phyloP scores from a whole-genome alignment of 805 yeast species.

The Hagleromyces aurorensis region DNA sequence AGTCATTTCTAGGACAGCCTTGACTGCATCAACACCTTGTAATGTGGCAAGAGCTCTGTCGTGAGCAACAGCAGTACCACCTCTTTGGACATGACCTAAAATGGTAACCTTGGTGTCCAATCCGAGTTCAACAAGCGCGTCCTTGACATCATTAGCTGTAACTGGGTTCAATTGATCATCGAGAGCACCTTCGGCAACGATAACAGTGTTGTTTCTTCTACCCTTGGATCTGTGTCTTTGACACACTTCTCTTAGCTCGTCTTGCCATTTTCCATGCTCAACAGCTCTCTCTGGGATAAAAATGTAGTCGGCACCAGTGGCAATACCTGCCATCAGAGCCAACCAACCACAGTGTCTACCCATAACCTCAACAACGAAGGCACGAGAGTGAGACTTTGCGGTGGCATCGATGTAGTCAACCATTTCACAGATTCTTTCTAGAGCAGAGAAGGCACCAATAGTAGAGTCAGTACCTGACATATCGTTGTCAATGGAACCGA shows the following conservation, averaged over 20 bases:
- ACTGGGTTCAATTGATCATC: constrained; percentile 75
- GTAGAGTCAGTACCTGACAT: constrained; percentile 97
- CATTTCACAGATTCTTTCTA: constrained; percentile 87
- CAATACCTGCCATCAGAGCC: constrained; percentile 94
- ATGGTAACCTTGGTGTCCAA: constrained; percentile 93
- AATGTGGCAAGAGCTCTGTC: constrained; percentile 88
- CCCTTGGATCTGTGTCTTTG: constrained; percentile 77
- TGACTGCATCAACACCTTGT: constrained; percentile 97
- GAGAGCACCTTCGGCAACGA: constrained; percentile 97
- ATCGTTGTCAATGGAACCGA: constrained; percentile 96
- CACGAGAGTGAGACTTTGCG: constrained; percentile 93
- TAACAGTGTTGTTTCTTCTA: constrained; percentile 88
- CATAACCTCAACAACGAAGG: constrained; percentile 97
- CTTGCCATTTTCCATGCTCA: constrained; percentile 63
- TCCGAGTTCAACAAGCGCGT: constrained; percentile 75
- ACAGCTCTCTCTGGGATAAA: constrained; percentile 95
- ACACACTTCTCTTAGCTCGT: constrained; percentile 68
- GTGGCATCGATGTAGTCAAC: constrained; percentile 97
- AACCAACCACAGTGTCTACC: constrained; percentile 99
- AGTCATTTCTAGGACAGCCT: constrained; percentile 80
- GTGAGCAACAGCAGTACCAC: constrained; percentile 95
- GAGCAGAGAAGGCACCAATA: constrained; percentile 90
- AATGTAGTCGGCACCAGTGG: constrained; percentile 91
- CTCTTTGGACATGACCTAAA: constrained; percentile 96
- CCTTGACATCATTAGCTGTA: constrained; percentile 70